These are phyloP conservation scores for Candida taoyuanica DNA, from an alignment of 805 yeast genomes.

Conservation along the genomic window DNA sequence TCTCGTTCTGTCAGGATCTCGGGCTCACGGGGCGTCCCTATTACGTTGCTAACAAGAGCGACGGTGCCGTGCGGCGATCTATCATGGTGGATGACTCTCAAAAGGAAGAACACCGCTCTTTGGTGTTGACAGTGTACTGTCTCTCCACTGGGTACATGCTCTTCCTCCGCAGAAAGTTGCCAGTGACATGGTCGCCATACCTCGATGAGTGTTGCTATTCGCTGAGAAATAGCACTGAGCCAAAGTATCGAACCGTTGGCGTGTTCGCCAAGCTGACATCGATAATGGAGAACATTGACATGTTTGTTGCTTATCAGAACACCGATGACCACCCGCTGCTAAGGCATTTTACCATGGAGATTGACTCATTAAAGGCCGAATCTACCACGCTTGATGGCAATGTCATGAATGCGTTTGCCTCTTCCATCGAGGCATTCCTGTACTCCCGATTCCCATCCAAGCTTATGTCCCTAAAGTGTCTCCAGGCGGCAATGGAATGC, in stretches of 20 bases:
- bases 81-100: constrained; percentile 35
- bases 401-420: constrained; percentile 18
- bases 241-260: constrained; percentile 42
- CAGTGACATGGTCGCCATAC: constrained; percentile 56
- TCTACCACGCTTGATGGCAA: constrained; percentile 10
- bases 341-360: constrained; percentile 15
- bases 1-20: constrained; percentile 67
- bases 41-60: constrained; percentile 37
- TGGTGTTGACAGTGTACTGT: constrained; percentile 57
- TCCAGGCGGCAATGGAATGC: constrained; percentile 20
- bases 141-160: constrained; percentile 60
- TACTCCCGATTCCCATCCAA: constrained; percentile 19
- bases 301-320: constrained; percentile 13
- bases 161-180: constrained; percentile 58
- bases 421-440: constrained; percentile 25
- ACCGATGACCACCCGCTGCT: constrained; percentile 18
- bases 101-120: constrained; percentile 42
- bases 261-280: constrained; percentile 55
- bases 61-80: constrained; percentile 38
- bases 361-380: constrained; percentile 11
- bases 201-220: constrained; percentile 54
- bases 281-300: constrained; percentile 51
- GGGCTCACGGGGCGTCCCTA: constrained; percentile 59
- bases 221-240: constrained; percentile 36
- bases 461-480: constrained; percentile 20